These are phyloP conservation scores for Dactylellina sp. DNA, from an alignment of 2,329 filamentous ascomycete species.

Conservation along the genomic window DNA sequence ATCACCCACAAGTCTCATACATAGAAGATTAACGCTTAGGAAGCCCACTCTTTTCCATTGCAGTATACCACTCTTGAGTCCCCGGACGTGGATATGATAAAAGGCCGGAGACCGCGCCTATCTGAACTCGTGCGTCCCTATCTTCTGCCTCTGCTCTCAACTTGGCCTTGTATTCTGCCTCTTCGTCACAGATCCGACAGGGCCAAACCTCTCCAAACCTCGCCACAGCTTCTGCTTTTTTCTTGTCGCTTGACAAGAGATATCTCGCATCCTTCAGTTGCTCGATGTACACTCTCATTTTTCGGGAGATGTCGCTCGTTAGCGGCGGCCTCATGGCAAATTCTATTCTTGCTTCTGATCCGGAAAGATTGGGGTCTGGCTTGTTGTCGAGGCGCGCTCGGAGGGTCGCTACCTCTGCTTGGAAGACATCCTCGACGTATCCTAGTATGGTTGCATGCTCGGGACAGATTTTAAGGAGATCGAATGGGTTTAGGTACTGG, in stretches of 20 bases:
- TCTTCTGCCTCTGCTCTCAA: not conserved
- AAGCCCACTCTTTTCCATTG: not conserved
- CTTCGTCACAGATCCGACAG: too few species aligned
- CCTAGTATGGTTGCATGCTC: conserved; percentile 1
- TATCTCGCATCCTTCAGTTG: too few species aligned
- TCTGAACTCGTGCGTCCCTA: not conserved
- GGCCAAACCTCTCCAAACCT: too few species aligned
- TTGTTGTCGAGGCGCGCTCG: not conserved
- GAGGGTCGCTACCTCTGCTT: not conserved
- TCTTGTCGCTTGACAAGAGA: too few species aligned
- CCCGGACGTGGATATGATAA: not conserved
- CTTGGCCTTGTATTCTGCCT: not conserved
- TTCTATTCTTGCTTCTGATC: too few species aligned
- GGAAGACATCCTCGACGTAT: not conserved
- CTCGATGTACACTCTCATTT: not conserved
- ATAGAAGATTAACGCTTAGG: too few species aligned
- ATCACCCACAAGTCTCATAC: too few species aligned
- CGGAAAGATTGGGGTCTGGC: not conserved
- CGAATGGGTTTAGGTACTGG: conserved; percentile 11
- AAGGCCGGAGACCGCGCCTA: not conserved
- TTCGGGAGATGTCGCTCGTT: too few species aligned
- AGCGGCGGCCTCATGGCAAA: too few species aligned
- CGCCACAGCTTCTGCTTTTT: too few species aligned
- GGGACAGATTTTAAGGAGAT: conserved; percentile 17
- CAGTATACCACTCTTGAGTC: not conserved